phyloP scores from a whole-genome alignment of 169 alveolate species.

The Eimeria praecox region DNA sequence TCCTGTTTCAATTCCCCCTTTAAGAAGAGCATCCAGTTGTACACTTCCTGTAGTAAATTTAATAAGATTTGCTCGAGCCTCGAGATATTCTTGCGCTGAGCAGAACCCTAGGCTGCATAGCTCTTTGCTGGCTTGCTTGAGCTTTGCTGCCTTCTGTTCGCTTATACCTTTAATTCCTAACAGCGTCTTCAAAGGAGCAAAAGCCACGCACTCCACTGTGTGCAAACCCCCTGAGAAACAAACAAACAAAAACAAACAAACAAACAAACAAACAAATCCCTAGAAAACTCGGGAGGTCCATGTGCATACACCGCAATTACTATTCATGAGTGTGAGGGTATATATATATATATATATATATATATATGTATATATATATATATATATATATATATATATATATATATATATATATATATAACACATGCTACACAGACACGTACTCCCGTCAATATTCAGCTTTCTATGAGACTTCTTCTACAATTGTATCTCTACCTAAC shows the following conservation, averaged over 20 bases:
- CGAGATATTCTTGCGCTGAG: constrained; percentile 81
- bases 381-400: too few relatives aligned
- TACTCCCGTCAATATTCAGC: not conserved
- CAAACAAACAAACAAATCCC: not conserved
- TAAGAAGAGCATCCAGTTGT: constrained; percentile 96
- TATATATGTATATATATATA: too few relatives aligned
- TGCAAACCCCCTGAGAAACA: constrained; percentile 79
- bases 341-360: too few relatives aligned
- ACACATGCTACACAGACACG: too few relatives aligned
- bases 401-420: too few relatives aligned
- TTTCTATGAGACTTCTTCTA: not conserved
- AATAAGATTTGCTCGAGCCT: constrained; percentile 92
- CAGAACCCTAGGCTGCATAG: constrained; percentile 80
- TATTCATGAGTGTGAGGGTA: too few relatives aligned
- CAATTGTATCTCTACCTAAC: too few relatives aligned
- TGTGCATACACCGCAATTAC: too few relatives aligned
- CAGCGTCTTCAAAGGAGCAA: constrained; percentile 78
- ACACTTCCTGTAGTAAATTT: constrained; percentile 97
- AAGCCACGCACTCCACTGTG: constrained; percentile 84
- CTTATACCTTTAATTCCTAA: constrained; percentile 97
- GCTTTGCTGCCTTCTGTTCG: constrained; percentile 97
- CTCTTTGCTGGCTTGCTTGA: constrained; percentile 95
- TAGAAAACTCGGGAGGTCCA: not conserved
- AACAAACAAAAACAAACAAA: not conserved
- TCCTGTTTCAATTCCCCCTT: constrained; percentile 99